Conservation (phyloP, 1,284 basidiomycete species). For the Cutaneotrichosporon cavernicola region DNA sequence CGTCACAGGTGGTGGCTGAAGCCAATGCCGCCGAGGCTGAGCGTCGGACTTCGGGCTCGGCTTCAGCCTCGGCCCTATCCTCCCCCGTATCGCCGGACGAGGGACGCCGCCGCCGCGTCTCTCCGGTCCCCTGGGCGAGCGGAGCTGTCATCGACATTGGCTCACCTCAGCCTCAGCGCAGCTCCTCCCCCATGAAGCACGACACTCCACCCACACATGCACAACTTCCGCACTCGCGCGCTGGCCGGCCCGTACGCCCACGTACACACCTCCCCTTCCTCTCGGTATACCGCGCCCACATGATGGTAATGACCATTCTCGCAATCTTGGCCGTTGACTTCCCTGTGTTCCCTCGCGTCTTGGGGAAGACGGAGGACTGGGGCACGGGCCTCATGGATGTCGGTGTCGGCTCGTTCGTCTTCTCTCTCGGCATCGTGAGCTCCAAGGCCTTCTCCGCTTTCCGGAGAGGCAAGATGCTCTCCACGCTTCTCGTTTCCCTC, state of each 20-base stretch:
- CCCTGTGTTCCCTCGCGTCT: constrained; percentile 76
- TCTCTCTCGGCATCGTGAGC: constrained; percentile 87
- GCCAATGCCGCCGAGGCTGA: constrained; percentile 9
- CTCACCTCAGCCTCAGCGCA: background rate
- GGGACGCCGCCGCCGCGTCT: background rate
- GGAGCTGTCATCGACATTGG: constrained; percentile 1
- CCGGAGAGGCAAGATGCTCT: background rate
- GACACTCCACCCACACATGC: background rate
- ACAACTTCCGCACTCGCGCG: background rate
- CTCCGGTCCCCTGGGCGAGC: background rate
- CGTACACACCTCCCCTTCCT: constrained; percentile 59
- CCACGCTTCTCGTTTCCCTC: constrained; percentile 43
- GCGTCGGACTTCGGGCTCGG: constrained; percentile 1
- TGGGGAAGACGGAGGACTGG: constrained; percentile 92
- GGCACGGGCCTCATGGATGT: constrained; percentile 98
- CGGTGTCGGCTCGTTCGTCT: constrained; percentile 80
- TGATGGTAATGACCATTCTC: constrained; percentile 89
- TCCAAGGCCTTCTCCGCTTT: constrained; percentile 53
- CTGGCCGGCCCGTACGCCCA: background rate
- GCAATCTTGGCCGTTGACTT: constrained; percentile 97
- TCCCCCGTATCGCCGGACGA: constrained; percentile 15
- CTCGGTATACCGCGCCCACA: constrained; percentile 86
- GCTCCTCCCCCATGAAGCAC: background rate
- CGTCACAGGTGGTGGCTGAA: constrained; percentile 20
- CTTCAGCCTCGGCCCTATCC: constrained; percentile 1